A percentile compares a stretch with the other conserved stretches of the same genome.
Conservation (phyloP, 208 protist species). For the Trypanosoma rangeli region DNA sequence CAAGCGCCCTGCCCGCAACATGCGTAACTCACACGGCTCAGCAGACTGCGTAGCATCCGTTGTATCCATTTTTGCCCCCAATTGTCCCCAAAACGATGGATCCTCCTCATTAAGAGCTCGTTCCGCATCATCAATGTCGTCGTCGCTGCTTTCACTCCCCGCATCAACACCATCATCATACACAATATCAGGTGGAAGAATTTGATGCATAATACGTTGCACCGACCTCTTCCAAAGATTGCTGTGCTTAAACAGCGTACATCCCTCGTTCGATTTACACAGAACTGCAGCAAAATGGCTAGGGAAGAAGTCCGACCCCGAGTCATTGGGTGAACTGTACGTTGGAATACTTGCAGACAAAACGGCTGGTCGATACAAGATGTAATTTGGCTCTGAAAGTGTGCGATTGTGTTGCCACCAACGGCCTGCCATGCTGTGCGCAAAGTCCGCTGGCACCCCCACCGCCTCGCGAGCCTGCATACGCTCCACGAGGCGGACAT, state of each 20-base stretch:
- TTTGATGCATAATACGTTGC: conserved; percentile 62
- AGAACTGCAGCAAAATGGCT: conserved; percentile 80
- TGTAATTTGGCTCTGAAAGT: conserved; percentile 39
- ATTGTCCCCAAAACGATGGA: conserved; percentile 20
- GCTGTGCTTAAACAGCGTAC: conserved; percentile 80
- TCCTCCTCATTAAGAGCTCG: conserved; percentile 24
- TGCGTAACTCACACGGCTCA: conserved; percentile 6
- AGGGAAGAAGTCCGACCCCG: conserved; percentile 56
- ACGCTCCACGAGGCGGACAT: conserved; percentile 49
- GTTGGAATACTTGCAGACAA: conserved; percentile 40
- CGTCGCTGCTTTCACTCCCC: conserved; percentile 35
- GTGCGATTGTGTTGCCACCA: conserved; percentile 38
- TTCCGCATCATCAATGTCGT: conserved; percentile 26
- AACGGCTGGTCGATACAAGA: conserved; percentile 24
- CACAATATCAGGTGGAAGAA: conserved; percentile 69
- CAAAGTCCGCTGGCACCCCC: conserved; percentile 13
- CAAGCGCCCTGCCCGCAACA: conserved; percentile 12
- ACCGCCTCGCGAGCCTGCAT: conserved; percentile 45
- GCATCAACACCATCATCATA: conserved; percentile 50
- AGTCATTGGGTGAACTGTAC: conserved; percentile 25
- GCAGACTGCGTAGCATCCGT: neutral
- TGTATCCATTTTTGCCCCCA: neutral
- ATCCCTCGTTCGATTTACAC: conserved; percentile 75
- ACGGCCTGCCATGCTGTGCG: conserved; percentile 19
- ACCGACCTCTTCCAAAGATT: conserved; percentile 80